These are phyloP conservation scores for Entoloma clypeatum DNA, from an alignment of 1,284 basidiomycete genomes.

Conservation along the genomic window DNA sequence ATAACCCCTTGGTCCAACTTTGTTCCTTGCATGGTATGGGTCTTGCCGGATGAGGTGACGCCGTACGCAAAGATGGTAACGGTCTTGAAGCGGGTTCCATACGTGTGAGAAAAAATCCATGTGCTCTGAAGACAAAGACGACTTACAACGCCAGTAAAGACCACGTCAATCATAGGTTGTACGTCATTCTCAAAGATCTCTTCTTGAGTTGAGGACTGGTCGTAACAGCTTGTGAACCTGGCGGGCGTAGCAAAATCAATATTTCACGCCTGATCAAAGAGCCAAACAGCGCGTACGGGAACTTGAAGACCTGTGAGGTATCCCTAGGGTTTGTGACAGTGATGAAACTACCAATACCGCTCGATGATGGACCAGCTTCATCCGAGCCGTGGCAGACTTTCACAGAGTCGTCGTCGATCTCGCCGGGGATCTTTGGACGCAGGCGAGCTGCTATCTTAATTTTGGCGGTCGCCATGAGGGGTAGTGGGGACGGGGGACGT, in stretches of 20 bases:
- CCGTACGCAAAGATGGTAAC: conserved; percentile 82
- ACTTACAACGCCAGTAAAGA: conserved; percentile 66
- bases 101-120: background rate
- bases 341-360: conserved; percentile 41
- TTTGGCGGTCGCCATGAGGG: conserved; percentile 31
- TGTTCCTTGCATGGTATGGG: conserved; percentile 83
- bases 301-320: conserved; percentile 61
- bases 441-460: conserved; percentile 61
- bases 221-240: conserved; percentile 71
- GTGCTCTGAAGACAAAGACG: background rate
- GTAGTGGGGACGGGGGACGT: conserved; percentile 1
- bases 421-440: conserved; percentile 55
- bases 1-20: conserved; percentile 69
- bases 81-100: conserved; percentile 40
- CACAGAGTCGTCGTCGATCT: conserved; percentile 60
- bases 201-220: conserved; percentile 58
- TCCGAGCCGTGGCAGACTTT: conserved; percentile 43
- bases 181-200: conserved; percentile 71
- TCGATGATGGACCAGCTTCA: conserved; percentile 25
- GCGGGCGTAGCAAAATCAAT: background rate
- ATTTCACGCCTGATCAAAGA: background rate
- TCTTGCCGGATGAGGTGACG: conserved; percentile 80
- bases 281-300: conserved; percentile 50
- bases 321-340: conserved; percentile 65
- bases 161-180: conserved; percentile 63